These are phyloP conservation scores for Wickerhamiella pararugosa DNA, from an alignment of 1,139 yeast species.

Conservation along the genomic window DNA sequence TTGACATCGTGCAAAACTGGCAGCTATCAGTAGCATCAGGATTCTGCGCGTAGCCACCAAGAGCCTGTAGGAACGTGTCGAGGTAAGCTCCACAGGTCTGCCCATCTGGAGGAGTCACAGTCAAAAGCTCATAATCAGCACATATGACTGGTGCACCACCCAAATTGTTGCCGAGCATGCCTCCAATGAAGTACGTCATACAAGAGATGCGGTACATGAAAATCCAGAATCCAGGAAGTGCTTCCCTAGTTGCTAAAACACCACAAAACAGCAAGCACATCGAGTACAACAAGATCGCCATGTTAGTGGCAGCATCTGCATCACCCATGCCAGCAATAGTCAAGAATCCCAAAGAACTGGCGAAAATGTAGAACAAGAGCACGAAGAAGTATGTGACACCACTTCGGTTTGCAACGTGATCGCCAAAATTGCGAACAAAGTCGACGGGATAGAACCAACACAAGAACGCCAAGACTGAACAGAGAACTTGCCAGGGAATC, in stretches of 20 bases:
- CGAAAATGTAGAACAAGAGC: slow-evolving; percentile 41
- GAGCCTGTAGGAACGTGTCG: slow-evolving; percentile 23
- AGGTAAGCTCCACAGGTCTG: slow-evolving; percentile 45
- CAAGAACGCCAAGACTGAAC: slow-evolving; percentile 53
- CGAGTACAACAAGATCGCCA: slow-evolving; percentile 48
- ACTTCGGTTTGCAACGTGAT: slow-evolving; percentile 42
- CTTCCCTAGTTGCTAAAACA: slow-evolving; percentile 50
- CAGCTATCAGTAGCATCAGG: slow-evolving; percentile 41
- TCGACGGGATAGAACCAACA: slow-evolving; percentile 80
- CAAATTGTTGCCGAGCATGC: slow-evolving; percentile 37
- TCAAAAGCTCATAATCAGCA: slow-evolving; percentile 34
- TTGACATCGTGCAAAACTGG: slow-evolving; percentile 39
- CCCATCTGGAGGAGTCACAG: slow-evolving; percentile 42
- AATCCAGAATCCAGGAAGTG: slow-evolving; percentile 46
- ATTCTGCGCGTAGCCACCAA: slow-evolving; percentile 40
- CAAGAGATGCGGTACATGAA: slow-evolving; percentile 67
- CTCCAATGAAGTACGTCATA: slow-evolving; percentile 50
- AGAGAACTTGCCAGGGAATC: slow-evolving; percentile 55
- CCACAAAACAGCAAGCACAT: slow-evolving; percentile 69
- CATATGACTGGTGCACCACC: slow-evolving; percentile 46
- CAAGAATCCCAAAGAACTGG: slow-evolving; percentile 51
- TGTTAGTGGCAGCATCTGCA: slow-evolving; percentile 63
- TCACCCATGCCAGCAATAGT: slow-evolving; percentile 46
- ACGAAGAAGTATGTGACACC: slow-evolving; percentile 50
- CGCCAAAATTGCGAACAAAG: slow-evolving; percentile 30